Evolutionary conservation across 2,329 filamentous ascomycete genomes (phyloP).

Genomic region (Penicillium olsonii): DNA sequence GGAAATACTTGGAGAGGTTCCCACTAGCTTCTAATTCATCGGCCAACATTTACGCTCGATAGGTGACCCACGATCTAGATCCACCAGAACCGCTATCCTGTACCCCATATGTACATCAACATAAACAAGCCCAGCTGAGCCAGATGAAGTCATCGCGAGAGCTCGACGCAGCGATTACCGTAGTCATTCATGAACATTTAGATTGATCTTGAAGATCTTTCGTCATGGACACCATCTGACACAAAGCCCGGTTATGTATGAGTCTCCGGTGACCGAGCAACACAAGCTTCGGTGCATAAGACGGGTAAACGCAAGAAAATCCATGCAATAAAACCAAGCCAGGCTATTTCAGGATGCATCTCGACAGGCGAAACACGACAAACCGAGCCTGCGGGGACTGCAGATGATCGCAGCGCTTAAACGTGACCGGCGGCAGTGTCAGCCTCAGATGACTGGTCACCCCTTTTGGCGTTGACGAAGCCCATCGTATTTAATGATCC

Average conservation of each 20-base stretch:
- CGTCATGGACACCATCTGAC: conserved; percentile 1
- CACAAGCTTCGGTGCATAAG: conserved; percentile 14
- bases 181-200: neutral
- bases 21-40: too few relatives aligned
- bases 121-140: neutral
- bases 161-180: neutral
- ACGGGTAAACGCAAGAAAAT: neutral
- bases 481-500: neutral
- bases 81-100: neutral
- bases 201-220: neutral
- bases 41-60: too few relatives aligned
- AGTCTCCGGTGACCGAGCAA: neutral
- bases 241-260: neutral
- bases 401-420: conserved; percentile 27
- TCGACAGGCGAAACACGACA: neutral
- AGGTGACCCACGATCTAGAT: neutral
- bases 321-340: neutral
- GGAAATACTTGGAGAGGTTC: too few relatives aligned
- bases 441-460: conserved; percentile 21
- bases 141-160: neutral
- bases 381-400: conserved; percentile 6
- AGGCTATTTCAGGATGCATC: neutral
- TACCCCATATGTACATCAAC: too few relatives aligned
- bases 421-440: conserved; percentile 21
- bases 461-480: neutral